Conservation (phyloP, 2,329 filamentous ascomycete species). For the Botrytis elliptica region DNA sequence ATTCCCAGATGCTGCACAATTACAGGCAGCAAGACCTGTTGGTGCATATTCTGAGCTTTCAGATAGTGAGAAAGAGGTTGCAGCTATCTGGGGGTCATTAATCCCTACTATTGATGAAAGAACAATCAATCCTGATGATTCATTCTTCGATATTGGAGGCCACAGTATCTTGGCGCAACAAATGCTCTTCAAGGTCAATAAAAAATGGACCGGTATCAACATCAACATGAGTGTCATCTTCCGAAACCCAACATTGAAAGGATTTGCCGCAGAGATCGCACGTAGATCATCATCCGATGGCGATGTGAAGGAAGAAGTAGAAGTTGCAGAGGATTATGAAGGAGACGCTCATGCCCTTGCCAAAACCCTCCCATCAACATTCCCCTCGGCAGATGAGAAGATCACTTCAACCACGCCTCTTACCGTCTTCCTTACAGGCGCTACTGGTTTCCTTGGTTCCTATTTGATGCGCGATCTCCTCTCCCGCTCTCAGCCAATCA, state of each 20-base stretch:
- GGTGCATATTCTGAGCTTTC: constrained; percentile 46
- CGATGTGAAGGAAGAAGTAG: constrained; percentile 40
- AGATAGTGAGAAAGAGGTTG: constrained; percentile 64
- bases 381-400: constrained; percentile 39
- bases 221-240: constrained; percentile 72
- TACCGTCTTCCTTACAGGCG: constrained; percentile 81
- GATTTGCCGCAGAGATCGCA: constrained; percentile 54
- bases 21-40: constrained; percentile 54
- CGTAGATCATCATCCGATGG: constrained; percentile 37
- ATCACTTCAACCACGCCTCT: constrained; percentile 39
- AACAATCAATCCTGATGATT: constrained; percentile 60
- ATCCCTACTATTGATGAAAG: constrained; percentile 65
- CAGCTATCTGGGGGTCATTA: constrained; percentile 71
- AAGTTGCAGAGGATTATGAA: constrained; percentile 49
- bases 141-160: constrained; percentile 78
- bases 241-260: constrained; percentile 59
- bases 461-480: constrained; percentile 78
- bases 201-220: constrained; percentile 60
- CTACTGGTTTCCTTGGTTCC: constrained; percentile 84
- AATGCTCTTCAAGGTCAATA: constrained; percentile 69
- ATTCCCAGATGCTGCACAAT: constrained; percentile 72
- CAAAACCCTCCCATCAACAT: constrained; percentile 43
- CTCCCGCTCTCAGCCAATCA: constrained; percentile 54
- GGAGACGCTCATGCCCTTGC: constrained; percentile 44
- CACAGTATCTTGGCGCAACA: constrained; percentile 80